Conservation (phyloP, 768 basidiomycete species). For the Leccinum imitatum region DNA sequence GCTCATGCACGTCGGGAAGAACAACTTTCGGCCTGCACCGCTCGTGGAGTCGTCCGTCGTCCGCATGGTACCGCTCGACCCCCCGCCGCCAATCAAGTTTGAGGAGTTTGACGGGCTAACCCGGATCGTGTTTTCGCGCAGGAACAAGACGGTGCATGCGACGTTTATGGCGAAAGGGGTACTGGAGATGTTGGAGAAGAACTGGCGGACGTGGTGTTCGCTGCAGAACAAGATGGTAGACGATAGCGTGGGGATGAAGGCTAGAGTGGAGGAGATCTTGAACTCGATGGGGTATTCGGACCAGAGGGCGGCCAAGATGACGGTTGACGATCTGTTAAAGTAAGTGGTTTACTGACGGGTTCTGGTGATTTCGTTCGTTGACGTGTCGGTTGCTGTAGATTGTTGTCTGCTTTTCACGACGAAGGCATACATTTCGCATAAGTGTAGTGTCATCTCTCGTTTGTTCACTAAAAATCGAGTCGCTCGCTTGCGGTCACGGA, state of each 20-base stretch:
- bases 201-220: conserved; percentile 91
- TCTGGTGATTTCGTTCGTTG: not conserved
- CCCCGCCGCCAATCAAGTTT: conserved; percentile 93
- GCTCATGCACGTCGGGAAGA: conserved; percentile 94
- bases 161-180: conserved; percentile 95
- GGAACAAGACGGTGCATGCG: conserved; percentile 88
- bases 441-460: not conserved
- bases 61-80: conserved; percentile 87
- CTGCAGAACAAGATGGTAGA: conserved; percentile 73
- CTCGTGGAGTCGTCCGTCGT: conserved; percentile 93
- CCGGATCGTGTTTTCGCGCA: conserved; percentile 83
- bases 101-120: conserved; percentile 97
- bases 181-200: conserved; percentile 89
- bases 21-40: conserved; percentile 95
- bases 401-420: conserved; percentile 73
- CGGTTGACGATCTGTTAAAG: conserved; percentile 88
- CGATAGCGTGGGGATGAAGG: conserved; percentile 67
- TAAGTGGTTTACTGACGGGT: conserved; percentile 38
- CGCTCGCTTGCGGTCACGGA: not conserved
- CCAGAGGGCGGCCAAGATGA: conserved; percentile 88
- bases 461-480: too few relatives aligned
- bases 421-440: conserved; percentile 72
- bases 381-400: conserved; percentile 36
- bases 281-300: conserved; percentile 71
- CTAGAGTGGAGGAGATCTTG: conserved; percentile 71